A percentile compares a stretch with the other conserved stretches of the same genome.
These are phyloP conservation scores for Boletus vermiculosoides DNA, from an alignment of 768 basidiomycete species.

Conservation along the genomic window DNA sequence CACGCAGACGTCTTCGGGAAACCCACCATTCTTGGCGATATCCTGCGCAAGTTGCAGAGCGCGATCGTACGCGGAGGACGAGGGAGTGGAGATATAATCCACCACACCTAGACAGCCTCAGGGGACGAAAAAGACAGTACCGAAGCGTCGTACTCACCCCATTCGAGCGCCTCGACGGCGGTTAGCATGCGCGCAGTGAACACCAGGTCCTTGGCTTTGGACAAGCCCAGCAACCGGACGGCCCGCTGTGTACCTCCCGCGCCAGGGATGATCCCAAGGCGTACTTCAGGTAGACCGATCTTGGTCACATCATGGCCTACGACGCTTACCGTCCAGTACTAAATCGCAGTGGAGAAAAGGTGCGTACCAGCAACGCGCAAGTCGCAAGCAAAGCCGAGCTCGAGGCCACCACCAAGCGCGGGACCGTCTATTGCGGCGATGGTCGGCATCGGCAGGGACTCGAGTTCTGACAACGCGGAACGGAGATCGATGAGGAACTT, in stretches of 20 bases:
- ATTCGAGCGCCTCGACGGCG: slow-evolving; percentile 65
- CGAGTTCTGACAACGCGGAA: slow-evolving; percentile 68
- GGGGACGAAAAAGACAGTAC: neutral
- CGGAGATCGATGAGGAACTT: slow-evolving; percentile 79
- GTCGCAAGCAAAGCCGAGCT: slow-evolving; percentile 86
- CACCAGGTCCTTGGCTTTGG: slow-evolving; percentile 84
- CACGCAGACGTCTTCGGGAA: neutral
- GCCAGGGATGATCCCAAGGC: slow-evolving; percentile 84
- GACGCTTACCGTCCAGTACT: neutral
- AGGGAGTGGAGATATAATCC: slow-evolving; percentile 71
- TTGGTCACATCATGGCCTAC: slow-evolving; percentile 69
- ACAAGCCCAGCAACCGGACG: slow-evolving; percentile 70
- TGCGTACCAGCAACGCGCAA: slow-evolving; percentile 79
- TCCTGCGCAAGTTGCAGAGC: slow-evolving; percentile 67
- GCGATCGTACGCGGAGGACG: slow-evolving; percentile 61
- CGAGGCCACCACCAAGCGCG: slow-evolving; percentile 90
- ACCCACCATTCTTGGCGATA: slow-evolving; percentile 65
- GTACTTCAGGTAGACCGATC: slow-evolving; percentile 83
- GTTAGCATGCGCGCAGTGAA: slow-evolving; percentile 74
- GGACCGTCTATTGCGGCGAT: slow-evolving; percentile 93
- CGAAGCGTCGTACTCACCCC: slow-evolving; percentile 46
- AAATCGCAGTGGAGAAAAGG: neutral
- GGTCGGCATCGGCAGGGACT: slow-evolving; percentile 81
- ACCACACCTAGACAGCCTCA: slow-evolving; percentile 60
- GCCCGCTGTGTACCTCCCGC: slow-evolving; percentile 88